Base-by-base conservation (phyloP, 2,329 filamentous ascomycete genomes). In the Sporothrix protearum region DNA sequence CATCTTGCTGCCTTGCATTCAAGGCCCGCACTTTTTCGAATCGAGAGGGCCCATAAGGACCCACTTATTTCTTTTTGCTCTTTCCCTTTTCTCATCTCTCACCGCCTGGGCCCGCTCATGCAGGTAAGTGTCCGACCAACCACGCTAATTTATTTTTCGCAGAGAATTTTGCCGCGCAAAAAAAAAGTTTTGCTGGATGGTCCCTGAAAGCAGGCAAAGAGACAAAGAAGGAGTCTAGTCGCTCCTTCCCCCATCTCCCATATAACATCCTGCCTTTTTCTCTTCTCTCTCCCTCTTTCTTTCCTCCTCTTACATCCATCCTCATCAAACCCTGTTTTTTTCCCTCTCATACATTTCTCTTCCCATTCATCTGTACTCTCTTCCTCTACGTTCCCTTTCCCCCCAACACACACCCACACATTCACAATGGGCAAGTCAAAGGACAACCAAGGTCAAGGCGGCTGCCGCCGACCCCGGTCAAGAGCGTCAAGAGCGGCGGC, bases 401-500 rank as follows among this genome's bases (percentile, higher is more conserved):
- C 68, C 71, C 75, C n/a, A 36, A 33, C 47, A 39, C 39, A 14
- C 49, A n/a, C 49, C 49, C 49, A 70, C 63, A 57, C 61, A 53
- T 73, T 81, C 80, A 85, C 76, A 81, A 91, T 91, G 89, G 88
- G 85, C 80, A 91, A 91, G 83, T 82, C 85, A 71, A 91, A 91
- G 84, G 85, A 89, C 79, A 83, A 83, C 84, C 80, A 88, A 88
- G 82, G 78, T 79, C 78, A 87, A 81, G 80, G 87, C 87, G 80
- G 87, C 87, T 81, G 78, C 53, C 33, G 80, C 82, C 77, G 84
- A 85, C 78, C 79, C 83, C 73, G 78, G 78, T 84, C 76, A 81
- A 82, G 77, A 79, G 82, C 76, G 88, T 89, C 81, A 92, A 92
- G 85, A 85, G 85, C 76, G 89, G 85, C 76, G 87, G 87, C 75